Evolutionary conservation across 2,329 filamentous ascomycete species (phyloP).

Genomic region (Juglanconis juglandina): DNA sequence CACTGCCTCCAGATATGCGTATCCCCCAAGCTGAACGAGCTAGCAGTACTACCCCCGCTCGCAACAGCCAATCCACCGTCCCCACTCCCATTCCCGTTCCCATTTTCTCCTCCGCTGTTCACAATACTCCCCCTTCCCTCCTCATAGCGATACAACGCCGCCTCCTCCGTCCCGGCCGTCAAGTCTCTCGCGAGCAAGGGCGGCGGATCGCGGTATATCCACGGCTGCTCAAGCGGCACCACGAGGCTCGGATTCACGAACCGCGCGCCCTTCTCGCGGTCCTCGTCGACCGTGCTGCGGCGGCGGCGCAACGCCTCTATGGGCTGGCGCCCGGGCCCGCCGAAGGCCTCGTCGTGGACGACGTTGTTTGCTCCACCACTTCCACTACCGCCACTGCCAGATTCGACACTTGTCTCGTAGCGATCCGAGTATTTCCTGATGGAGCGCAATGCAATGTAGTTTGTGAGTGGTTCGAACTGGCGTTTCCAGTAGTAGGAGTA

Average conservation of each 20-base stretch:
- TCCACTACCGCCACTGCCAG: constrained; percentile 14
- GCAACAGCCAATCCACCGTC: neutral
- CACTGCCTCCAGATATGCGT: constrained; percentile 47
- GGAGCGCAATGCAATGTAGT: constrained; percentile 86
- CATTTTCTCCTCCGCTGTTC: neutral
- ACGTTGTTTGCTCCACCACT: constrained; percentile 12
- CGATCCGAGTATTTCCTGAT: constrained; percentile 59
- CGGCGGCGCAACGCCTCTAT: constrained; percentile 43
- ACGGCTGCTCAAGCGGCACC: constrained; percentile 64
- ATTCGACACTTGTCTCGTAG: constrained; percentile 42
- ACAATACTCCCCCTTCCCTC: constrained; percentile 12
- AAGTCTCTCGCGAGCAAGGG: constrained; percentile 26
- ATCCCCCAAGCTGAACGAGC: constrained; percentile 46
- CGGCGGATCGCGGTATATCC: constrained; percentile 61
- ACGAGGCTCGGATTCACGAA: constrained; percentile 78
- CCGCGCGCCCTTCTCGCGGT: constrained; percentile 62
- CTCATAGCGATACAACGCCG: constrained; percentile 10
- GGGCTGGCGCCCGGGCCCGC: constrained; percentile 29
- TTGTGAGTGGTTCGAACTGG: constrained; percentile 83
- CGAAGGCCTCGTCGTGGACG: constrained; percentile 35
- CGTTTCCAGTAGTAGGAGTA: constrained; percentile 78
- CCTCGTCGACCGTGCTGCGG: constrained; percentile 68
- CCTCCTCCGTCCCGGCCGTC: constrained; percentile 14
- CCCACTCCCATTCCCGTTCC: neutral
- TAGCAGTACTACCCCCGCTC: constrained; percentile 36